Conservation (phyloP, 2,329 filamentous ascomycete species). For the Hirsutella minnesotensis region DNA sequence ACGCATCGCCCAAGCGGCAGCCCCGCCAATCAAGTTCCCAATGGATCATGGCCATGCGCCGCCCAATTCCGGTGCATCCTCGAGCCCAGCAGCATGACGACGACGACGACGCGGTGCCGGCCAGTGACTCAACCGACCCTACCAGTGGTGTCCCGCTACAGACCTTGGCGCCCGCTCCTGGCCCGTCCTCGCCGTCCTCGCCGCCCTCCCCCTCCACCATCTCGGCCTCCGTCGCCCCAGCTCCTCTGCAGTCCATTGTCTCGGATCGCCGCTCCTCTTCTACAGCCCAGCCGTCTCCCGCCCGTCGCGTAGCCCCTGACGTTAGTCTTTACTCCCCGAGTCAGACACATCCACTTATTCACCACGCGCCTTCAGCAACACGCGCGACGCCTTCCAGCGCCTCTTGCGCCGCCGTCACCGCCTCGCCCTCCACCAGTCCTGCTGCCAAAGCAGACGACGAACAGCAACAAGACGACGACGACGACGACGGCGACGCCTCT, state of each 20-base stretch:
- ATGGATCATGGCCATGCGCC: too few relatives aligned
- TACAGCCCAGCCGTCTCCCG: too few relatives aligned
- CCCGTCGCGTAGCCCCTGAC: too few relatives aligned
- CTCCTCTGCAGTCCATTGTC: neutral
- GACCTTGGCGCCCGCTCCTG: slow-evolving; percentile 15
- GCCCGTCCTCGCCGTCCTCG: too few relatives aligned
- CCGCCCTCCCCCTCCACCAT: slow-evolving; percentile 8
- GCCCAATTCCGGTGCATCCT: too few relatives aligned
- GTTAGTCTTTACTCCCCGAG: too few relatives aligned
- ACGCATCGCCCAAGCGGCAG: too few relatives aligned
- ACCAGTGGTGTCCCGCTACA: slow-evolving; percentile 11
- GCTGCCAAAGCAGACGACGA: neutral
- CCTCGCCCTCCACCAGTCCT: neutral
- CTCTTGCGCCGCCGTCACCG: neutral
- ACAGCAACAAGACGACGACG: neutral
- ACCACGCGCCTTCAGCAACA: neutral
- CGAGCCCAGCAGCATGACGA: neutral
- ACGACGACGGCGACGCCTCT: neutral
- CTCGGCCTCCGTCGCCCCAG: too few relatives aligned
- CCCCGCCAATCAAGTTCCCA: too few relatives aligned
- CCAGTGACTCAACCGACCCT: neutral
- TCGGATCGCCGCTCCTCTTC: too few relatives aligned
- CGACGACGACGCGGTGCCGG: slow-evolving; percentile 1
- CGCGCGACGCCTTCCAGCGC: neutral
- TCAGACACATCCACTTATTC: neutral